Conservation (phyloP, 139 green algal species). For the Volvox africanus region DNA sequence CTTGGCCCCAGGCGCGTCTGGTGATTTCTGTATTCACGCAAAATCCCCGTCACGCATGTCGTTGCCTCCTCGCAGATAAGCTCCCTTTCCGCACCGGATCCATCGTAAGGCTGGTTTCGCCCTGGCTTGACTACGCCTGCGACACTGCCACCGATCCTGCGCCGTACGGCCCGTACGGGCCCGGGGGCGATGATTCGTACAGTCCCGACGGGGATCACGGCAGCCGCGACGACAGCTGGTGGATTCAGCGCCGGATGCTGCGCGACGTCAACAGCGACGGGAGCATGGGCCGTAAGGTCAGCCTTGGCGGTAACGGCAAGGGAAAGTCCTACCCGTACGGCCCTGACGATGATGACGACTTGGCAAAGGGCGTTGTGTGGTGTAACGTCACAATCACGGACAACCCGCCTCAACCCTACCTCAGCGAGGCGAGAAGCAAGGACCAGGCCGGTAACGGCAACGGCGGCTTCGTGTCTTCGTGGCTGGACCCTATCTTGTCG, state of each 20-base stretch:
- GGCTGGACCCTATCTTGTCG: background rate
- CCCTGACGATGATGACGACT: background rate
- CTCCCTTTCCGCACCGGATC: slow-evolving; percentile 20
- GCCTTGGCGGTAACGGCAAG: background rate
- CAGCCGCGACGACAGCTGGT: background rate
- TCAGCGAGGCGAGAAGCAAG: background rate
- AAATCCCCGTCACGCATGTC: no score
- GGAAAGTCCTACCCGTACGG: background rate
- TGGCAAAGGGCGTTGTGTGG: background rate
- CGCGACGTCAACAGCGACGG: background rate
- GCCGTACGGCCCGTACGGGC: slow-evolving; percentile 22
- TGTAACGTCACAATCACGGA: slow-evolving; percentile 31
- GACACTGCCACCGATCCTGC: background rate
- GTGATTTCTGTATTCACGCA: no score
- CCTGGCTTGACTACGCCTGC: background rate
- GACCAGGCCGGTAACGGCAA: background rate
- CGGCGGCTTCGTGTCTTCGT: background rate
- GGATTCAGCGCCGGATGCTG: no score
- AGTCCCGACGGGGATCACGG: no score
- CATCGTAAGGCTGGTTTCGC: background rate
- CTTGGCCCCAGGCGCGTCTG: no score
- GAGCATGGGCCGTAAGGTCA: no score
- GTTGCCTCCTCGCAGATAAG: background rate
- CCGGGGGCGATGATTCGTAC: background rate
- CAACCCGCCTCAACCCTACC: slow-evolving; percentile 2